Evolutionary conservation across 768 basidiomycete species (phyloP).

Genomic region (Fomitopsis serialis): DNA sequence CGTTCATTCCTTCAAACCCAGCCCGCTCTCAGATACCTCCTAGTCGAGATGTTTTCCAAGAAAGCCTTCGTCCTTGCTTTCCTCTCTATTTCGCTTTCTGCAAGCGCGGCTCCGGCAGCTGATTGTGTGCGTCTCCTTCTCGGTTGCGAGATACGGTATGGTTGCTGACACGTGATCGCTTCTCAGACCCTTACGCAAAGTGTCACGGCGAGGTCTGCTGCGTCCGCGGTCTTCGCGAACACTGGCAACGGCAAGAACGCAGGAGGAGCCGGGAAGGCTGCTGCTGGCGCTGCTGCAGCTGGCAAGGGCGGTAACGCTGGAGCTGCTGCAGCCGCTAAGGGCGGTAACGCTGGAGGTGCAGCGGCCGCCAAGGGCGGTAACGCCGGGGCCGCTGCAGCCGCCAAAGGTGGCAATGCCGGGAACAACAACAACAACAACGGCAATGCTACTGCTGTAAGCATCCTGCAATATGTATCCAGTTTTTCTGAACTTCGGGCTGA

Average conservation of each 20-base stretch:
- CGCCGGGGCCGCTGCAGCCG: too few relatives aligned
- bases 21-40: conserved; percentile 17
- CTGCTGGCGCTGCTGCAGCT: background rate
- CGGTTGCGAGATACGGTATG: too few relatives aligned
- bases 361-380: background rate
- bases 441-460: background rate
- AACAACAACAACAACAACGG: background rate
- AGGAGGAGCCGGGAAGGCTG: conserved; percentile 8
- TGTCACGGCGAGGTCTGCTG: background rate
- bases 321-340: too few relatives aligned
- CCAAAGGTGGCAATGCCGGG: background rate
- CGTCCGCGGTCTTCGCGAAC: background rate
- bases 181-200: background rate
- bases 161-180: too few relatives aligned
- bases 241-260: conserved; percentile 3
- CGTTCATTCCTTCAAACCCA: conserved; percentile 24
- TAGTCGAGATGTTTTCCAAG: conserved; percentile 36
- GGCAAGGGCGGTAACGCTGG: background rate
- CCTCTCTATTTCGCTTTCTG: conserved; percentile 34
- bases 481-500: too few relatives aligned
- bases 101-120: conserved; percentile 13
- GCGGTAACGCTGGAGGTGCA: background rate
- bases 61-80: conserved; percentile 33
- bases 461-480: background rate
- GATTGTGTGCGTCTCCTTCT: background rate